Conservation (phyloP, 352 stramenopile species). For the Phytophthora idaei region DNA sequence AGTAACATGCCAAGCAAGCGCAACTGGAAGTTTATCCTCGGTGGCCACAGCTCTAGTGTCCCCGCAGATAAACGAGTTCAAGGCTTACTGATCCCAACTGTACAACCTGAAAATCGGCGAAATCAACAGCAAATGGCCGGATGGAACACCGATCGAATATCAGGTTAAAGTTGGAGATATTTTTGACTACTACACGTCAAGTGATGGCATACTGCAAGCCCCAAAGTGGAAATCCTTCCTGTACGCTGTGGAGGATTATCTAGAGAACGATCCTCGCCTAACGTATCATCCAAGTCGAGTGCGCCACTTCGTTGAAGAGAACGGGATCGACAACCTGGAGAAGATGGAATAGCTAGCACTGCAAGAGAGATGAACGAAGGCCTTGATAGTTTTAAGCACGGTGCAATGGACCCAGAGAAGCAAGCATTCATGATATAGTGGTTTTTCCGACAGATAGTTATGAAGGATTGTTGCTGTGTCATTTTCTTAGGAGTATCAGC, state of each 20-base stretch:
- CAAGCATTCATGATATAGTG: too few relatives aligned
- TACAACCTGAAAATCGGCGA: neutral
- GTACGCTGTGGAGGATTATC: neutral
- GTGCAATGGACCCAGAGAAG: too few relatives aligned
- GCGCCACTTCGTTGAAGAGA: neutral
- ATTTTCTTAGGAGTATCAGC: too few relatives aligned
- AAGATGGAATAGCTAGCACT: too few relatives aligned
- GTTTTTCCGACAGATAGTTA: too few relatives aligned
- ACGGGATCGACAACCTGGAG: neutral
- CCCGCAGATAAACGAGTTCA: neutral
- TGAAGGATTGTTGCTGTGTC: too few relatives aligned
- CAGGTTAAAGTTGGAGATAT: neutral
- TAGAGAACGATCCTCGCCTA: neutral
- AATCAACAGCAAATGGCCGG: neutral
- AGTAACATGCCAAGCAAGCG: too few relatives aligned
- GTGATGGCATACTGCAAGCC: neutral
- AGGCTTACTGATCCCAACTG: neutral
- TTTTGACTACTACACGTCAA: neutral
- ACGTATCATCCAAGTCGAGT: neutral
- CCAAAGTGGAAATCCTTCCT: neutral
- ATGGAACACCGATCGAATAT: neutral
- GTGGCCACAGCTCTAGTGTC: neutral
- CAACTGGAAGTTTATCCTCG: neutral
- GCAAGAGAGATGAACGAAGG: too few relatives aligned
- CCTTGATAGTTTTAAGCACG: too few relatives aligned